These are phyloP conservation scores for Epipyxis sp. DNA, from an alignment of 108 stramenopile genomes.

Conservation along the genomic window DNA sequence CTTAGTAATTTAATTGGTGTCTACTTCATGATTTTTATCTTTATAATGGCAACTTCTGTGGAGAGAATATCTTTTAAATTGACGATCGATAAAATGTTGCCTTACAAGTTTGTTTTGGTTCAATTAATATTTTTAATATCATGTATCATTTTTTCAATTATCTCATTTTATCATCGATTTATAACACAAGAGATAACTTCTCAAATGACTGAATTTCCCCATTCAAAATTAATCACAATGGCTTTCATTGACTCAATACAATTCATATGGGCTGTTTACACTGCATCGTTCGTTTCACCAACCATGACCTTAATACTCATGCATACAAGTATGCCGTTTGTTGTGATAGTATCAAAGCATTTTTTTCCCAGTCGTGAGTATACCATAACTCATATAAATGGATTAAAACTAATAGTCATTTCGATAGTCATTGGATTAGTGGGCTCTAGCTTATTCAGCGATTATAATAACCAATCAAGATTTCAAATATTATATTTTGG, in stretches of 20 bases:
- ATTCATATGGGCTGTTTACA: constrained; percentile 15
- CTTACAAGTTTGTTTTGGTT: constrained; percentile 29
- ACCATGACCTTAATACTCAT: constrained; percentile 33
- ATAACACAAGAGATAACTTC: not conserved
- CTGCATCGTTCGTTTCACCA: constrained; percentile 8
- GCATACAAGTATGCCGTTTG: constrained; percentile 20
- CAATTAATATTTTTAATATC: not conserved
- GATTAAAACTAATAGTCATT: not conserved
- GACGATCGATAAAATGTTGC: constrained; percentile 20
- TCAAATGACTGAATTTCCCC: constrained; percentile 14
- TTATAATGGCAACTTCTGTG: not conserved
- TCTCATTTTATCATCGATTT: not conserved
- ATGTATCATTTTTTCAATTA: not conserved
- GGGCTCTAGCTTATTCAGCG: too few species aligned
- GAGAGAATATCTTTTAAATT: constrained; percentile 30
- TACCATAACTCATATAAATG: not conserved
- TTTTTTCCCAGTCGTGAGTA: constrained; percentile 11
- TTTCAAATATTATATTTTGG: not conserved
- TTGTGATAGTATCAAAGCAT: constrained; percentile 9
- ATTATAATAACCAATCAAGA: not conserved
- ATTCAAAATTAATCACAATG: not conserved
- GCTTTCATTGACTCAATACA: constrained; percentile 17
- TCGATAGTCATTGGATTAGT: constrained; percentile 5
- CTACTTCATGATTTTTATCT: too few species aligned
- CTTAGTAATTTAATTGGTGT: too few species aligned